Conservation (phyloP, 345 rosid genomes). For the Aquilaria malaccensis region DNA sequence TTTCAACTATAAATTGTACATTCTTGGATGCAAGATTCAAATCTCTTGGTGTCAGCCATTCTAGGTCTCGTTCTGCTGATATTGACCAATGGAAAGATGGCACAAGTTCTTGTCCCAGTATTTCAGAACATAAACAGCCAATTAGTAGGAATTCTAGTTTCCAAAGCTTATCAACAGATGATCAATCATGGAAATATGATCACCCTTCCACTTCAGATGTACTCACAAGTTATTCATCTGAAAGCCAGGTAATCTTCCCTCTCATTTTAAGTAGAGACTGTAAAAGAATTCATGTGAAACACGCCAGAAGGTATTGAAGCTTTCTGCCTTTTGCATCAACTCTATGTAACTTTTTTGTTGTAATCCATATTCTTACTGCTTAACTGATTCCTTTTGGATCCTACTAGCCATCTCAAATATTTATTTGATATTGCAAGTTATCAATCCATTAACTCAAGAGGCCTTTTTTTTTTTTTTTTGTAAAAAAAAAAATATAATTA, state of each 20-base stretch:
- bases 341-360: too few relatives aligned
- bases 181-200: slow-evolving; percentile 40
- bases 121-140: slow-evolving; percentile 28
- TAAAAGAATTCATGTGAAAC: too few relatives aligned
- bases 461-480: too few relatives aligned
- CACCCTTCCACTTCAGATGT: slow-evolving; percentile 47
- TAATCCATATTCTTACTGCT: too few relatives aligned
- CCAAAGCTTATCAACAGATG: slow-evolving; percentile 36
- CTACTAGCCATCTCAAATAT: too few relatives aligned
- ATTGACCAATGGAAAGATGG: slow-evolving; percentile 28
- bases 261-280: background rate
- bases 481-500: too few relatives aligned
- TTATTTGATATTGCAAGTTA: too few relatives aligned
- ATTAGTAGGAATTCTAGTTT: slow-evolving; percentile 31
- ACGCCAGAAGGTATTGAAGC: too few relatives aligned
- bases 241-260: slow-evolving; percentile 39
- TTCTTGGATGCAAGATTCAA: slow-evolving; percentile 29
- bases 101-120: slow-evolving; percentile 25
- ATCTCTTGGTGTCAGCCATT: slow-evolving; percentile 31
- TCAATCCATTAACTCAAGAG: too few relatives aligned
- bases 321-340: too few relatives aligned
- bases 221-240: slow-evolving; percentile 31
- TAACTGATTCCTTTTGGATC: too few relatives aligned
- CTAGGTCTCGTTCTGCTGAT: slow-evolving; percentile 37
- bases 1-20: slow-evolving; percentile 42